phyloP scores from a whole-genome alignment of 768 basidiomycete species.

The Sarcodon aspratus region DNA sequence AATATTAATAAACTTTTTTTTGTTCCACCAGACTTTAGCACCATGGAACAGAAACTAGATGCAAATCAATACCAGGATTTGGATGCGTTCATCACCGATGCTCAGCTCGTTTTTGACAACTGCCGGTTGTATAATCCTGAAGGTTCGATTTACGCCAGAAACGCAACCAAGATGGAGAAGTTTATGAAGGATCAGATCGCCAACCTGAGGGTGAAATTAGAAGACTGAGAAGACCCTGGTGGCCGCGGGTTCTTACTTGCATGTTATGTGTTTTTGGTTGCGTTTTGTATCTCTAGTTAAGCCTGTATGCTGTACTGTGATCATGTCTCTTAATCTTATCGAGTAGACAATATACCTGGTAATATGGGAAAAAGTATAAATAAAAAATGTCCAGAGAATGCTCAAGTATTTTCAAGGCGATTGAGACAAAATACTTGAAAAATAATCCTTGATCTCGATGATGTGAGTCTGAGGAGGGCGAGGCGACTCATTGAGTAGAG shows the following conservation, averaged over 20 bases:
- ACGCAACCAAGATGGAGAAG: slow-evolving; percentile 77
- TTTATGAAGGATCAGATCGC: slow-evolving; percentile 43
- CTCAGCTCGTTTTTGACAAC: slow-evolving; percentile 80
- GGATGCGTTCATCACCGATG: slow-evolving; percentile 68
- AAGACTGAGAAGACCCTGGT: slow-evolving; percentile 9
- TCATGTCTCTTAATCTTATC: no score
- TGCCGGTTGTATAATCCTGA: slow-evolving; percentile 84
- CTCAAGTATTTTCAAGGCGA: no score
- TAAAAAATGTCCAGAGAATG: no score
- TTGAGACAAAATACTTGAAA: no score
- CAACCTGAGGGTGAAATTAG: slow-evolving; percentile 13
- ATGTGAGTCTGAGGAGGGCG: no score
- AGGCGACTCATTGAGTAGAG: no score
- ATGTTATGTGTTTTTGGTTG: not conserved
- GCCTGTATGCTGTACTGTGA: no score
- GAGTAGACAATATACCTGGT: no score
- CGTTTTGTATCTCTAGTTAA: no score
- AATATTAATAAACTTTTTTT: slow-evolving; percentile 2
- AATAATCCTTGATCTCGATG: no score
- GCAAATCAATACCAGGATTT: slow-evolving; percentile 73
- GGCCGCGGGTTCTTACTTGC: slow-evolving; percentile 9
- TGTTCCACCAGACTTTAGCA: slow-evolving; percentile 54
- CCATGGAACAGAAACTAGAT: slow-evolving; percentile 86
- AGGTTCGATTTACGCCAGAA: slow-evolving; percentile 66
- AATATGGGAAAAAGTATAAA: no score